A percentile compares a stretch with the other conserved stretches of the same genome.
phyloP scores from a whole-genome alignment of 2,329 filamentous ascomycete species.

The Sporothrix variecibatus region DNA sequence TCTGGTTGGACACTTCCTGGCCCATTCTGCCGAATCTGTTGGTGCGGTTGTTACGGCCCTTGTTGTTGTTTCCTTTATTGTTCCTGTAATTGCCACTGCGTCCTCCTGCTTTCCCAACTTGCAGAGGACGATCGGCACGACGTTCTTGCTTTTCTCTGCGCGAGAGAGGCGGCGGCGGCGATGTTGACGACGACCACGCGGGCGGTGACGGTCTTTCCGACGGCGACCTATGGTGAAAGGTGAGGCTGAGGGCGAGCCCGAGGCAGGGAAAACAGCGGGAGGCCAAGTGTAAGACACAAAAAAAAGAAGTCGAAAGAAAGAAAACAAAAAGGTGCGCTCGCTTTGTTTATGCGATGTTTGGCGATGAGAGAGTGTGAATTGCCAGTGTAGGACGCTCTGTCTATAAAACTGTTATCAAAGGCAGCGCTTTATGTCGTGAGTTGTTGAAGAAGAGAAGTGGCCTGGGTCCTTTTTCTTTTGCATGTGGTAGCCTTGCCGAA shows the following conservation, averaged over 20 bases:
- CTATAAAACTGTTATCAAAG: background rate
- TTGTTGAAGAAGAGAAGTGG: background rate
- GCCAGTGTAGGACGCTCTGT: background rate
- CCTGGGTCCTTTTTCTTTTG: background rate
- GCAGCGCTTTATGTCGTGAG: background rate
- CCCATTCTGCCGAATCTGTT: constrained; percentile 65
- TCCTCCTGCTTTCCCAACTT: background rate
- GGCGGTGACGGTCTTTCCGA: constrained; percentile 27
- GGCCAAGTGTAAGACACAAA: background rate
- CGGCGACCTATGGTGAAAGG: constrained; percentile 30
- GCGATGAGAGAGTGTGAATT: background rate
- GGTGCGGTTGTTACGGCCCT: background rate
- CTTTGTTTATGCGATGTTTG: background rate
- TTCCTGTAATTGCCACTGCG: background rate
- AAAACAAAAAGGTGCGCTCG: background rate
- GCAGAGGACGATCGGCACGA: constrained; percentile 19
- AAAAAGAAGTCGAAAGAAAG: background rate
- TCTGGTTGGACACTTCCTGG: constrained; percentile 71
- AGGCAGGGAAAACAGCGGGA: background rate
- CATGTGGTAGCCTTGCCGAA: constrained; percentile 14
- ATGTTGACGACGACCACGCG: constrained; percentile 26
- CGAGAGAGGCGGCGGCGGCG: constrained; percentile 16
- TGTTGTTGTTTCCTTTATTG: constrained; percentile 4
- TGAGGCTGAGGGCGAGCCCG: background rate
- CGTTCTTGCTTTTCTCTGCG: constrained; percentile 24